A percentile compares a stretch with the other conserved stretches of the same genome.
Conservation (phyloP, 352 stramenopile species). For the Pythium plurisporium region DNA sequence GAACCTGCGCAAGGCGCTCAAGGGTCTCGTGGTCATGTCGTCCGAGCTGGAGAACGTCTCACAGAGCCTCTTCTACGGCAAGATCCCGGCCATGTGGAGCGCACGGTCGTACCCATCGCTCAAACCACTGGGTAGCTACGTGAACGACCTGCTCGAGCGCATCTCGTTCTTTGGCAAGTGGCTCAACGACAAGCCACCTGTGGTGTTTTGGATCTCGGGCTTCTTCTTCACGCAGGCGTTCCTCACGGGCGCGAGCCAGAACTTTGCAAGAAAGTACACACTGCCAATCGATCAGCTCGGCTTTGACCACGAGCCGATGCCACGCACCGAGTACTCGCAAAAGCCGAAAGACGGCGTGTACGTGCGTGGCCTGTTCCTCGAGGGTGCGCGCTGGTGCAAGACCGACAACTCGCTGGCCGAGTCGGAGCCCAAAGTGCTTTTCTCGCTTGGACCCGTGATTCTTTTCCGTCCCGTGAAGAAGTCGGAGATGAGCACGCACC, state of each 20-base stretch:
- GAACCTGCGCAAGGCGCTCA: conserved; percentile 65
- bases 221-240: conserved; percentile 93
- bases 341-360: conserved; percentile 86
- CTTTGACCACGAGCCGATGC: conserved; percentile 64
- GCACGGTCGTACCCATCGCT: conserved; percentile 87
- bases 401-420: conserved; percentile 36
- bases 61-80: conserved; percentile 85
- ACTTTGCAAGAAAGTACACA: conserved; percentile 85
- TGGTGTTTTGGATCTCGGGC: conserved; percentile 88
- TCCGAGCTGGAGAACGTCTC: conserved; percentile 83
- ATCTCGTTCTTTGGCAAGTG: conserved; percentile 67
- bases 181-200: conserved; percentile 68
- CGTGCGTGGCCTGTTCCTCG: conserved; percentile 88
- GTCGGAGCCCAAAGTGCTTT: conserved; percentile 39
- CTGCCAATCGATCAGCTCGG: conserved; percentile 91
- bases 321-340: conserved; percentile 58
- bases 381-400: conserved; percentile 88
- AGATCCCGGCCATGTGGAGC: conserved; percentile 86
- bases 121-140: conserved; percentile 86
- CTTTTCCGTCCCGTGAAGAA: conserved; percentile 72
- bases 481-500: conserved; percentile 33
- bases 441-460: conserved; percentile 61
- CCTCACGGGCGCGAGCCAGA: conserved; percentile 90
- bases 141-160: conserved; percentile 81
- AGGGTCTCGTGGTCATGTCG: conserved; percentile 84